Percentiles rank a stretch among this genome's conserved stretches.
These are phyloP conservation scores for Debaryomyces udenii DNA, from an alignment of 1,139 yeast species.

Conservation along the genomic window DNA sequence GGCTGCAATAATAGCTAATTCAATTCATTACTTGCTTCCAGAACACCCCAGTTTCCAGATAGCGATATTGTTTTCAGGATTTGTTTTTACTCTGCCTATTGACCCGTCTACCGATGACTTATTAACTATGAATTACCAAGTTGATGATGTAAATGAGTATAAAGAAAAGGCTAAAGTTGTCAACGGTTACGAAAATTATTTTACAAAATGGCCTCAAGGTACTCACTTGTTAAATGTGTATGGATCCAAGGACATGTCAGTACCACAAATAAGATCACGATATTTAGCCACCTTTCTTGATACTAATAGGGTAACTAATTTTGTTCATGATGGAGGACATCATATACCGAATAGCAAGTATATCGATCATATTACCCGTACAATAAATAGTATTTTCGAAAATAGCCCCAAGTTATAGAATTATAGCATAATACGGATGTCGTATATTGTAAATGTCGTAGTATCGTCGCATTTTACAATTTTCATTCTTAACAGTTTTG, in stretches of 20 bases:
- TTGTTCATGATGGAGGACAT: constrained; percentile 45
- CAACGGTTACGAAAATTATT: constrained; percentile 23
- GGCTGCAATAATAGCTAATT: constrained; percentile 58
- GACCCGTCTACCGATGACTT: constrained; percentile 19
- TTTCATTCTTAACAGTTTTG: no score
- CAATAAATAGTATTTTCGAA: constrained; percentile 19
- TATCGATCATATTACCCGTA: constrained; percentile 27
- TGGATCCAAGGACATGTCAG: constrained; percentile 38
- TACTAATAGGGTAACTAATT: constrained; percentile 17
- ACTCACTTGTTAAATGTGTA: constrained; percentile 34
- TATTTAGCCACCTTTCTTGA: constrained; percentile 27
- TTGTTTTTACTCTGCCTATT: constrained; percentile 52
- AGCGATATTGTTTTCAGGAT: constrained; percentile 56
- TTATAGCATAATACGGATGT: no score
- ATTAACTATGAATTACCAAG: constrained; percentile 21
- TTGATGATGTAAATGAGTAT: constrained; percentile 27
- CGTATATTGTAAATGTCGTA: no score
- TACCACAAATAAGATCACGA: constrained; percentile 36
- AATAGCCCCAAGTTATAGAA: constrained; percentile 19
- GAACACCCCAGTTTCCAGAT: constrained; percentile 46
- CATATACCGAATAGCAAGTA: constrained; percentile 37
- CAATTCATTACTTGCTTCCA: constrained; percentile 42
- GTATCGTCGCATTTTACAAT: no score
- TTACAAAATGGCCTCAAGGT: constrained; percentile 16
- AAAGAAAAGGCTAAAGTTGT: constrained; percentile 21